These are phyloP conservation scores for Chrysopogon serrulatus DNA, from an alignment of 176 grass and related monocot species.

Conservation along the genomic window DNA sequence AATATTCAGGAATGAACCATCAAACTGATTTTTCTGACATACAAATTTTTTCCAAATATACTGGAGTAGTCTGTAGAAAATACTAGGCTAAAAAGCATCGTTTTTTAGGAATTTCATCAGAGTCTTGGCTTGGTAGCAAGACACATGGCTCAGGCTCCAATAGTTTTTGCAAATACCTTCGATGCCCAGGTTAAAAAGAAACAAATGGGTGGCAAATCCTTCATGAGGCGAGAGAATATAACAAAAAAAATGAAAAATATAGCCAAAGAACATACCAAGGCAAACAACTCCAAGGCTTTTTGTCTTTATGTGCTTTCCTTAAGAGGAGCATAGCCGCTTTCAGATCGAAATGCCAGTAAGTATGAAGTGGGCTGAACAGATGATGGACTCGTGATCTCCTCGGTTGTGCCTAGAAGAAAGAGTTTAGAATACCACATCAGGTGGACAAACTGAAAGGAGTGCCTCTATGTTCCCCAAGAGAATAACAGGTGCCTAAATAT, in stretches of 20 bases:
- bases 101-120: slow-evolving; percentile 54
- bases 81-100: slow-evolving; percentile 36
- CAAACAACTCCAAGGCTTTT: slow-evolving; percentile 82
- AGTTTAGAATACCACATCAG: slow-evolving; percentile 6
- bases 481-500: slow-evolving; percentile 5
- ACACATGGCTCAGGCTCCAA: slow-evolving; percentile 41
- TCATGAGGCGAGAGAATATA: background rate
- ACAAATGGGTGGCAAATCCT: slow-evolving; percentile 14
- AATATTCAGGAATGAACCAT: slow-evolving; percentile 71
- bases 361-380: slow-evolving; percentile 54
- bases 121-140: slow-evolving; percentile 16
- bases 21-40: slow-evolving; percentile 45
- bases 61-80: slow-evolving; percentile 59
- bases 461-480: slow-evolving; percentile 4
- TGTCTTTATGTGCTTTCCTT: slow-evolving; percentile 82
- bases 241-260: slow-evolving; percentile 18
- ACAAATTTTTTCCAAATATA: slow-evolving; percentile 83
- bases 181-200: slow-evolving; percentile 64
- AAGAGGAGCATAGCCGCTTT: slow-evolving; percentile 66
- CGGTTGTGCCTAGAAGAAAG: slow-evolving; percentile 59
- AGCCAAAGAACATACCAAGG: slow-evolving; percentile 53
- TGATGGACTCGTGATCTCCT: slow-evolving; percentile 77
- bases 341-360: slow-evolving; percentile 77
- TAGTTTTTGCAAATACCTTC: slow-evolving; percentile 59
- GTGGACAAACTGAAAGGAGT: background rate